A percentile compares a stretch with the other conserved stretches of the same genome.
Evolutionary conservation across 2,329 filamentous ascomycete genomes (phyloP).

Genomic region (Colletotrichum simmondsii): DNA sequence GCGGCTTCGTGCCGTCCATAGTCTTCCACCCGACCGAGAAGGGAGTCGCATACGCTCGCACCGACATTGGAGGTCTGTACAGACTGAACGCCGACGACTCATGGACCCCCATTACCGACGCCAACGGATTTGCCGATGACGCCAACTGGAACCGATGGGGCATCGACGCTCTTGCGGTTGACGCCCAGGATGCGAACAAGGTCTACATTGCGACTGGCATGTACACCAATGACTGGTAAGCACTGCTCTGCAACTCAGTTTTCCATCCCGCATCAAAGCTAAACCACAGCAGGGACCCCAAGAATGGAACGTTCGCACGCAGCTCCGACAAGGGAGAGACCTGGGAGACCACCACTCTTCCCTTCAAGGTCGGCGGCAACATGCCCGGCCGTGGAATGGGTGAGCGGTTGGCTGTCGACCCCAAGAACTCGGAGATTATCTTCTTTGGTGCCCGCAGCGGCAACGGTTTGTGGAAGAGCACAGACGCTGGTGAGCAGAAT

Average conservation of each 20-base stretch:
- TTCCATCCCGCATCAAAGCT: neutral
- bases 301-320: conserved; percentile 63
- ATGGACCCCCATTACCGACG: conserved; percentile 65
- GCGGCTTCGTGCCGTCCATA: conserved; percentile 66
- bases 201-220: conserved; percentile 66
- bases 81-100: conserved; percentile 64
- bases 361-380: conserved; percentile 71
- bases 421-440: conserved; percentile 64
- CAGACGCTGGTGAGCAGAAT: conserved; percentile 59
- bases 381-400: conserved; percentile 71
- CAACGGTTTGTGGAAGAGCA: conserved; percentile 68
- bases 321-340: conserved; percentile 65
- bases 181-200: conserved; percentile 61
- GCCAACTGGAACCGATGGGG: conserved; percentile 66
- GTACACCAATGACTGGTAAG: conserved; percentile 68
- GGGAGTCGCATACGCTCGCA: conserved; percentile 65
- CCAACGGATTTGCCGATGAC: conserved; percentile 47
- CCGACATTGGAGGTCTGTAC: conserved; percentile 69
- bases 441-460: conserved; percentile 70
- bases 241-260: neutral
- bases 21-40: conserved; percentile 64
- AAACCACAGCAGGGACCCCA: conserved; percentile 56
- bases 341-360: conserved; percentile 59
- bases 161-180: conserved; percentile 65
- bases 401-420: conserved; percentile 68